Percentiles rank a stretch among this genome's conserved stretches.
Evolutionary conservation across 768 basidiomycete genomes (phyloP).

Genomic region (Tylopilus subfusipes): DNA sequence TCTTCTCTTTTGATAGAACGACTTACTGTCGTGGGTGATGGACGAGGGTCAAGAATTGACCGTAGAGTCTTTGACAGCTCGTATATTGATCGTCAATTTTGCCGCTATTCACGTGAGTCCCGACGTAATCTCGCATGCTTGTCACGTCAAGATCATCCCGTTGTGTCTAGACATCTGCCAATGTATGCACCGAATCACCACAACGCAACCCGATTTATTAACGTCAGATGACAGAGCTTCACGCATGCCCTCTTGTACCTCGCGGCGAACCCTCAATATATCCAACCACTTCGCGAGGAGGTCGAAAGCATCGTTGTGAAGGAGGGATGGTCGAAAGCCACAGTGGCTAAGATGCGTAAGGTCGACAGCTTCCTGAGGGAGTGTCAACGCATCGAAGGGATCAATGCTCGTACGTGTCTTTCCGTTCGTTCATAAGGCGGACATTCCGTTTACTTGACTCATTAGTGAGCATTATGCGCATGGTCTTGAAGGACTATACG

Average conservation of each 20-base stretch:
- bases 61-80: slow-evolving; percentile 9
- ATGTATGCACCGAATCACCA: neutral
- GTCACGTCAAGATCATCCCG: neutral
- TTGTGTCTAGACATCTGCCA: neutral
- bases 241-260: neutral
- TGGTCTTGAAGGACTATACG: neutral
- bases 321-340: slow-evolving; percentile 30
- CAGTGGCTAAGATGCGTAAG: slow-evolving; percentile 31
- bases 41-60: neutral
- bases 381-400: neutral
- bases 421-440: no score
- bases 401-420: no score
- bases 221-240: neutral
- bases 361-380: slow-evolving; percentile 40
- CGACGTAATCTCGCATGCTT: neutral
- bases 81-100: slow-evolving; percentile 7
- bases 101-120: slow-evolving; percentile 23
- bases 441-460: neutral
- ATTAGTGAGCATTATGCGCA: neutral
- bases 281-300: slow-evolving; percentile 30
- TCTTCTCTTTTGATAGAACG: slow-evolving; percentile 19
- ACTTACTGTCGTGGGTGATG: slow-evolving; percentile 22
- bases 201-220: neutral
- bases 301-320: slow-evolving; percentile 28
- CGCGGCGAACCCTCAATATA: neutral